Evolutionary conservation across 2,329 filamentous ascomycete genomes (phyloP), one percentile per base, ranked within the genome.

Genomic region (Colletotrichum acutatum): DNA sequence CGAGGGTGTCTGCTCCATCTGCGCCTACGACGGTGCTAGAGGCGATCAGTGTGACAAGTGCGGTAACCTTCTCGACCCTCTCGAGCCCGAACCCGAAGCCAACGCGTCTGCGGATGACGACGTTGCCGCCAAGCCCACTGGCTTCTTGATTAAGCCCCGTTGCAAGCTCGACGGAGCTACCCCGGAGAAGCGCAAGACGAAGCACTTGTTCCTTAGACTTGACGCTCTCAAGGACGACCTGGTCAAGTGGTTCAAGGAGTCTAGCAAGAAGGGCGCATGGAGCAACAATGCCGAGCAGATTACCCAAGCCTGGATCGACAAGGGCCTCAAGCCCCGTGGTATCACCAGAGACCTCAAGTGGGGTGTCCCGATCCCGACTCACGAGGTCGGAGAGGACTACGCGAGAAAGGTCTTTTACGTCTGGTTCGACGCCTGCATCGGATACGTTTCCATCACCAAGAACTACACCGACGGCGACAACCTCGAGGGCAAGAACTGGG

Each of bases 341-440:
- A 98, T 98, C 81, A 98, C 96, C 14, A 88, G 96, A 81, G 96
- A 98, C 85, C 86, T 98, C 73, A 95, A 94, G 81, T 98, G 96
- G 96, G 96, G 96, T 79, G 88, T 90, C 19, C 88, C 88, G 4
- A 87, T 90, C 59, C 88, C 86, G 42, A 82, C 80, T n/a, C 80
- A 82, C 60, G 76, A 87, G 32, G 82, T 86, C 14, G 86, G 86
- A 19, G 86, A 87, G 67, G 88, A 86, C 30, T 91, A 89, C 76
- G 84, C 85, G 57, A 84, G 86, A 76, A 91, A 91, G 86, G 96
- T 98, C 74, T 91, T 98, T 76, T 98, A 98, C 79, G 95, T 98
- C 73, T 78, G 76, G 75, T 79, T 79, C 59, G 77, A 80, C 49
- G 74, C 74, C 7, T 75, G 74, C 65, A 75, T 75, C 54, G 74